A percentile compares a stretch with the other conserved stretches of the same genome.
Evolutionary conservation across 1,139 yeast genomes (phyloP).

Genomic region (Suhomyces taliae): DNA sequence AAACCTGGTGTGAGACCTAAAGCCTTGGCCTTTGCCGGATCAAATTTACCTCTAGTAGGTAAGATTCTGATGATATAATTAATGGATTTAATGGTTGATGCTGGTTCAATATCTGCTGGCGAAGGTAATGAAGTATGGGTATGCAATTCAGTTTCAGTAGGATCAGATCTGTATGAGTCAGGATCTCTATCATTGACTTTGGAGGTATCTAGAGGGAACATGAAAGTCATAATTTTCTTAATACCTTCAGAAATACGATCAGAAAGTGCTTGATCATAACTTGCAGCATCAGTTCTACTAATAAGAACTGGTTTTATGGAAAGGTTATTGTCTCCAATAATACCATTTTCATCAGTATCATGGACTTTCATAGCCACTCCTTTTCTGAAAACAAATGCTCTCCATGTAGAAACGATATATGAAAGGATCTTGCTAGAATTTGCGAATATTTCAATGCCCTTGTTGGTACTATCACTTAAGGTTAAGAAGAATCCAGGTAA

Average conservation of each 20-base stretch:
- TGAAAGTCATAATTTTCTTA: conserved; percentile 36
- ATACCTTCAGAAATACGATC: conserved; percentile 20
- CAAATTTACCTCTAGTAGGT: conserved; percentile 78
- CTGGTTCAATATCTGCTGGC: conserved; percentile 19
- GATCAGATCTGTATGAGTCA: conserved; percentile 41
- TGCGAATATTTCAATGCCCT: conserved; percentile 41
- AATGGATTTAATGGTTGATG: conserved; percentile 30
- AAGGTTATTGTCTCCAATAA: conserved; percentile 53
- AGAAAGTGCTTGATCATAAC: not conserved
- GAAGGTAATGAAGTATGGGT: conserved; percentile 41
- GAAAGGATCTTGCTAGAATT: conserved; percentile 41
- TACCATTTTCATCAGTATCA: conserved; percentile 30
- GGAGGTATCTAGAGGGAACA: conserved; percentile 53
- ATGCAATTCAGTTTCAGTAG: conserved; percentile 41
- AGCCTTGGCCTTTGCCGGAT: conserved; percentile 60
- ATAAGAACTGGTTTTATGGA: conserved; percentile 54
- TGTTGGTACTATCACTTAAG: conserved; percentile 76
- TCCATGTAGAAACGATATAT: conserved; percentile 74
- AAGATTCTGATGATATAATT: conserved; percentile 66
- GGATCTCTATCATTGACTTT: conserved; percentile 39
- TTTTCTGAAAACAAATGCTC: conserved; percentile 83
- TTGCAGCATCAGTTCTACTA: conserved; percentile 1
- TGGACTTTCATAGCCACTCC: conserved; percentile 60
- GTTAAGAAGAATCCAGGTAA: conserved; percentile 87
- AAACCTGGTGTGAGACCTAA: conserved; percentile 73